phyloP scores from a whole-genome alignment of 2,329 filamentous ascomycete genomes.

The Fusarium pilosicola region DNA sequence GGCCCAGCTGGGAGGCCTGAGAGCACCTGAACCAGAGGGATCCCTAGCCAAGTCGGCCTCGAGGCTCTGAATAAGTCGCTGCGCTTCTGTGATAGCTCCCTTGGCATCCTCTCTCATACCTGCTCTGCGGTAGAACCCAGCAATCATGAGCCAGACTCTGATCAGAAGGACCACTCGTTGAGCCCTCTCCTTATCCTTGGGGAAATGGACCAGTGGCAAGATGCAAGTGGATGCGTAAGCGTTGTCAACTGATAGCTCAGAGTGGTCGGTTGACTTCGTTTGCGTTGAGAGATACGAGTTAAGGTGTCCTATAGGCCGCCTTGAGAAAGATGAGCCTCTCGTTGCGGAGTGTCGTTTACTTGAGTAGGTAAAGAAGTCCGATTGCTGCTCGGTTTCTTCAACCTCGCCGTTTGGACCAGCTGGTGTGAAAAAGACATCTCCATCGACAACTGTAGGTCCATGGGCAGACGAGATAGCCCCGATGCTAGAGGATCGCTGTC shows the following conservation, averaged over 20 bases:
- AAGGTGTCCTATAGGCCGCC: conserved; percentile 56
- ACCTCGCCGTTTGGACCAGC: conserved; percentile 49
- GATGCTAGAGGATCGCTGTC: conserved; percentile 57
- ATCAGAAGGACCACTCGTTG: conserved; percentile 68
- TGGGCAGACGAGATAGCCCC: conserved; percentile 48
- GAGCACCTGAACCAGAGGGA: conserved; percentile 68
- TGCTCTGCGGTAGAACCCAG: conserved; percentile 86
- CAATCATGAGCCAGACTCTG: conserved; percentile 90
- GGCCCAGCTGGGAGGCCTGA: conserved; percentile 78
- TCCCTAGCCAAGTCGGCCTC: conserved; percentile 74
- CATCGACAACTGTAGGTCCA: conserved; percentile 58
- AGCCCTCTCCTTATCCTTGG: conserved; percentile 62
- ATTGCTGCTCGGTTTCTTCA: conserved; percentile 50
- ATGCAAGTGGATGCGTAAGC: conserved; percentile 58
- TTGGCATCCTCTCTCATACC: conserved; percentile 81
- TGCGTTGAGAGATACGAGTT: conserved; percentile 58
- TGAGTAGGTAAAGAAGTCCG: conserved; percentile 57
- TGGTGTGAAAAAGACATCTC: conserved; percentile 63
- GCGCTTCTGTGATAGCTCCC: conserved; percentile 83
- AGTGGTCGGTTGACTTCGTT: conserved; percentile 53
- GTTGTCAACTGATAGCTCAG: conserved; percentile 53
- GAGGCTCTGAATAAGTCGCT: conserved; percentile 76
- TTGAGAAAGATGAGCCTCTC: conserved; percentile 54
- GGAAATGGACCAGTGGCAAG: conserved; percentile 64
- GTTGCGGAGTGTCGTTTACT: conserved; percentile 54